phyloP scores from a whole-genome alignment of 2,329 filamentous ascomycete species.

The Golovinomyces cichoracearum region DNA sequence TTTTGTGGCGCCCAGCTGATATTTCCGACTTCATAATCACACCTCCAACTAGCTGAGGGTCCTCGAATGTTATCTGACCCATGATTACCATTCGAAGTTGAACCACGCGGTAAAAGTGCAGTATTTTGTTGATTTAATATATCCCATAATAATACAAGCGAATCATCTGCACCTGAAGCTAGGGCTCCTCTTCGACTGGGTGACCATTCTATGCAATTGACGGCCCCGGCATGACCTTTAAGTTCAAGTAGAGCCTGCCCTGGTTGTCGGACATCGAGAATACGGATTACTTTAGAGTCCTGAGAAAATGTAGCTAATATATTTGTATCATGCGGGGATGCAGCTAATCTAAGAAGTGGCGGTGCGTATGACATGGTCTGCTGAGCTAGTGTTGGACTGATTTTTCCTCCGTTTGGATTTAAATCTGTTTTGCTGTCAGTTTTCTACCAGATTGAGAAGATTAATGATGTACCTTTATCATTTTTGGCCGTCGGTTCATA shows the following conservation, averaged over 20 bases:
- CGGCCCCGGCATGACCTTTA: conserved; percentile 56
- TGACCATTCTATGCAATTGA: conserved; percentile 94
- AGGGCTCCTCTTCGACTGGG: conserved; percentile 64
- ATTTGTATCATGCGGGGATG: conserved; percentile 85
- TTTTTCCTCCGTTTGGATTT: conserved; percentile 27
- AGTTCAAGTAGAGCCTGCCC: conserved; percentile 86
- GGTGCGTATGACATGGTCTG: conserved; percentile 55
- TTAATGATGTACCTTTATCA: conserved; percentile 31
- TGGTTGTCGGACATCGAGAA: conserved; percentile 85
- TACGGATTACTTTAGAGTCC: conserved; percentile 75
- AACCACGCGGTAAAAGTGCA: conserved; percentile 11
- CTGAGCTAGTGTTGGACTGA: conserved; percentile 50
- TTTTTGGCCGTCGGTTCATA: conserved; percentile 89
- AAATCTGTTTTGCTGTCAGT: conserved; percentile 18
- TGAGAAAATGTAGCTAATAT: conserved; percentile 91
- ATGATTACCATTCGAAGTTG: conserved; percentile 24
- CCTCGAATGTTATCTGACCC: conserved; percentile 32
- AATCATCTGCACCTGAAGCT: conserved; percentile 79
- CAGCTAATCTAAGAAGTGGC: conserved; percentile 55
- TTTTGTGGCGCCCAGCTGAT: conserved; percentile 59
- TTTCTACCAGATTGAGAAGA: neutral
- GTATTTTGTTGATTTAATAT: conserved; percentile 35
- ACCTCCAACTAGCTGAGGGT: conserved; percentile 56
- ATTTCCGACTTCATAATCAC: conserved; percentile 68
- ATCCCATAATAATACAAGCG: conserved; percentile 80